phyloP scores from a whole-genome alignment of 345 rosid genomes.

The Pugionium dolabratum region DNA sequence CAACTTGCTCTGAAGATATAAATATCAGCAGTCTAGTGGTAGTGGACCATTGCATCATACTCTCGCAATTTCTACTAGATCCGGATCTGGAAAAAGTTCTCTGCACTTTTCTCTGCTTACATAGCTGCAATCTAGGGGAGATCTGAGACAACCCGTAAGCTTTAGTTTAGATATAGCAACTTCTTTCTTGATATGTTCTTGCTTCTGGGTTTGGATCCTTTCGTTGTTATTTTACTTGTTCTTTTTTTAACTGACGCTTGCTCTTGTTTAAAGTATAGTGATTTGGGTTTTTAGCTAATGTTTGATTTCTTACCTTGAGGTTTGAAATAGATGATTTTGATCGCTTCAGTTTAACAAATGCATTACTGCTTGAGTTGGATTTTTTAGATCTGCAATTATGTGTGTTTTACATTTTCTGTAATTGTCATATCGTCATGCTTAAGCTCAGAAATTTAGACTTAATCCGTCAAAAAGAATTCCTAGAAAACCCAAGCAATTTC shows the following conservation, averaged over 20 bases:
- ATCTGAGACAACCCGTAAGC: conserved; percentile 22
- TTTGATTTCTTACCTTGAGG: neutral
- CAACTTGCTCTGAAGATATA: too few species aligned
- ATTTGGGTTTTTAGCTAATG: conserved; percentile 1
- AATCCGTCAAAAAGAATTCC: neutral
- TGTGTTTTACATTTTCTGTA: neutral
- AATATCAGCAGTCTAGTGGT: too few species aligned
- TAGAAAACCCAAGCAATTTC: neutral
- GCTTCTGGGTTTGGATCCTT: conserved; percentile 2
- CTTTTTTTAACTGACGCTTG: neutral
- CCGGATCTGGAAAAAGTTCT: too few species aligned
- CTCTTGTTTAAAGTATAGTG: conserved; percentile 13
- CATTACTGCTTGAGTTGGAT: neutral
- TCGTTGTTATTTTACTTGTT: neutral
- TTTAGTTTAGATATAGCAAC: neutral
- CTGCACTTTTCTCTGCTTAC: too few species aligned
- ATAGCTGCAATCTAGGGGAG: conserved; percentile 7
- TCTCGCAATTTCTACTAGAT: too few species aligned
- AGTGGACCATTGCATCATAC: too few species aligned
- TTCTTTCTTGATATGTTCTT: conserved; percentile 21
- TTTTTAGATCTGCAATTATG: conserved; percentile 16
- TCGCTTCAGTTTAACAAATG: neutral
- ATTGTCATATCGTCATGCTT: neutral
- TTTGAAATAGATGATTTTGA: too few species aligned
- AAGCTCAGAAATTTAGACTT: neutral